These are phyloP conservation scores for Plasmodium berghei DNA, from an alignment of 169 alveolate genomes.

Conservation along the genomic window DNA sequence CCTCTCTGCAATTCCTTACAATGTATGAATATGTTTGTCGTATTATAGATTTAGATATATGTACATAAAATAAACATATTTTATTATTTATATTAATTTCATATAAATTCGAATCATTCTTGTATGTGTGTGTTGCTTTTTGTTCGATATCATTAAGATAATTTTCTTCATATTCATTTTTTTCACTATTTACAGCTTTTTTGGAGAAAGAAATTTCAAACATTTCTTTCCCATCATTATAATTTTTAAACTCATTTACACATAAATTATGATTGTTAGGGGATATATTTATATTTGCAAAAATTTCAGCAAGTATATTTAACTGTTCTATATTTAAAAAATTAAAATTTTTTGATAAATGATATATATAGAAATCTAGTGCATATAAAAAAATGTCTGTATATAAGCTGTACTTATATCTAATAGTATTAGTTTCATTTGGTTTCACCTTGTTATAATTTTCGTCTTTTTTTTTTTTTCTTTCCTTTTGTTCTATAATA, in stretches of 20 bases:
- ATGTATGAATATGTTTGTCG: constrained; percentile 44
- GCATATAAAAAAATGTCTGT: constrained; percentile 66
- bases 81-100: constrained; percentile 28
- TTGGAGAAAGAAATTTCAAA: neutral
- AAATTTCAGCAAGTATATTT: constrained; percentile 29
- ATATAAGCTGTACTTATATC: constrained; percentile 16
- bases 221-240: neutral
- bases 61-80: constrained; percentile 45
- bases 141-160: neutral
- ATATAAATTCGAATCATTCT: neutral
- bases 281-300: constrained; percentile 57
- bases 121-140: neutral
- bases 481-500: neutral
- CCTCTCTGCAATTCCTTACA: neutral
- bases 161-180: no score
- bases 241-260: neutral
- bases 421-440: neutral
- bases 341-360: constrained; percentile 30
- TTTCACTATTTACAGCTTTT: neutral
- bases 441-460: no score
- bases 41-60: constrained; percentile 41
- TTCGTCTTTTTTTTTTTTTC: neutral
- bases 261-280: neutral
- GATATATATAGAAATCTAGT: constrained; percentile 56
- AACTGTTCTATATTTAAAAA: constrained; percentile 34